Evolutionary conservation across 2,329 filamentous ascomycete genomes (phyloP), one percentile per base, ranked within the genome.

Genomic region (Triangularia setosa): DNA sequence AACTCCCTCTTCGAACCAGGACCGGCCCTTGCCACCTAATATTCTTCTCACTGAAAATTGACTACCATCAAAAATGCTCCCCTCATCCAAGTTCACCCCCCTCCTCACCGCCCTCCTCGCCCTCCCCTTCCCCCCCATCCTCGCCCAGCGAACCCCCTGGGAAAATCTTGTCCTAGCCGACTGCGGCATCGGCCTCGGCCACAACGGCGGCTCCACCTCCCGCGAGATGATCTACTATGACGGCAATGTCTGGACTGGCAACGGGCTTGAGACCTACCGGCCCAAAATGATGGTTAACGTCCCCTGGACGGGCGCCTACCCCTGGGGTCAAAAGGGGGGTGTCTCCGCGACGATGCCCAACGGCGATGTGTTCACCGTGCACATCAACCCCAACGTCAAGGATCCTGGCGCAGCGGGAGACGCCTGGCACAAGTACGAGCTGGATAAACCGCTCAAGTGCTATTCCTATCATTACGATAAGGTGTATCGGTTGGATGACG

Each of bases 221-320:
- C 60, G 60, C 24, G 60, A 62, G 53, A 62, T 62, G 60, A 62
- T 62, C 30, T 62, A 62, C 60, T 62, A 62, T 33, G 4, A 18
- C 12, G 53, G 60, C 16, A 9, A 57, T 33, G 60, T 62, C 21
- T 62, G 60, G 60, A 62, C 52, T 3, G 60, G 33, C 30, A 57
- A 52, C 60, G 53, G 60, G 21, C 18, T 24, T 12, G 30, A 48
- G 1, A 62, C 60, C 18, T 18, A 52, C 53, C 21, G 25, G 21
- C 60, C 60, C 3, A 48, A 28, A 14, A 48, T 48, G 30, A 62
- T 62, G 60, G 60, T 62, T 53, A 62, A 62, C 60, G 60, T 62
- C 18, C 60, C 60, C 30, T 62, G 60, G 60, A 57, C 21, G 28
- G 60, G 60, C 2, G 21, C 30, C 30, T 62, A 62, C 53, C 60